Base-by-base conservation (phyloP, 345 rosid genomes). In the Rhizophora mangle region DNA sequence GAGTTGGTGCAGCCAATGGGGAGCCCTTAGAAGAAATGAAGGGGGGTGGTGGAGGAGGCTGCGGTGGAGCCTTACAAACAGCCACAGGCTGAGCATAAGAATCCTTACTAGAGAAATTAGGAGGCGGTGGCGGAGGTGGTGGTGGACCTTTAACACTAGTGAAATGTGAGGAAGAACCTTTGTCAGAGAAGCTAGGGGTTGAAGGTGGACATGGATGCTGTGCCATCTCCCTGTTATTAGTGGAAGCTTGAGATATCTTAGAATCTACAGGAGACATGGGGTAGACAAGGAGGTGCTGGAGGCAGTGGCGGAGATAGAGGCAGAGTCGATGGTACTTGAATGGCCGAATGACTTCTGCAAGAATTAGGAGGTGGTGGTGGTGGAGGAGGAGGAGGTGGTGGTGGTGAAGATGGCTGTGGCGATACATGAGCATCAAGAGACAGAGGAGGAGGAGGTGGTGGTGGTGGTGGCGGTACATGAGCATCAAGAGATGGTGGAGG, bases 11-110 rank as follows among this genome's bases (percentile, higher is more conserved):
- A 47, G 62, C n/a, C 54, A 63, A 61, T 53, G 51, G 57, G 37
- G 46, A 64, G 31, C 30, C 68, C 30, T 56, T 51, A 63, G 57
- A 51, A 21, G 76, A 67, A 36, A n/a, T 55, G 30, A 67, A 76
- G 63, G 80, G 75, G 56, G 82, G 63, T 19, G 77, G 74, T 60
- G 83, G 75, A 29, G 78, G 77, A 3, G 78, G 76, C 24, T 77
- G 79, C 6, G 74, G 77, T 1, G 73, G 65, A 2, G 60, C 66
- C n/a, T 36, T 29, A 29, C 47, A 6, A 21, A 46, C 6, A 52
- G 71, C 11, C 11, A 59, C 31, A 22, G 52, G 59, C 32, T 71
- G 22, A 19, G 24, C 19, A 18, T 63, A 34, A 43, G 71, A 39
- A 52, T 57, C 55, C 37, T 36, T 55, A 26, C 20, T 32, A 11